Base-by-base conservation (phyloP, 331 rosid species). In the Prunus yedoensis region DNA sequence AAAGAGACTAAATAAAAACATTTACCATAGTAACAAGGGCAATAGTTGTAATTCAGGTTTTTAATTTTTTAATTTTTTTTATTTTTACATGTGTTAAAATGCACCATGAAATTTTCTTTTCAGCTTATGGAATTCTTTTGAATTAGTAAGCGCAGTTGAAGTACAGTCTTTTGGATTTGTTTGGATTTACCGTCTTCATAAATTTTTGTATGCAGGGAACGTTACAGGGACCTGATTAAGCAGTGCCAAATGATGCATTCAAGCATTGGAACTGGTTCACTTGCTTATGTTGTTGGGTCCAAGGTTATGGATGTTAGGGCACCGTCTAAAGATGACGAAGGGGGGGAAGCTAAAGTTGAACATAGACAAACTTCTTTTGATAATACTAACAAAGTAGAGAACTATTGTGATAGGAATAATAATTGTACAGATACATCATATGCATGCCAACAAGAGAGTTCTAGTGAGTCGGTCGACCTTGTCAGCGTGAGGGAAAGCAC, bases 221-320 rank as follows among this genome's bases (percentile, higher is more conserved):
- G 78, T 51, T 94, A 89, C 56, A 72, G 78, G 72, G 84, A 87
- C 78, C 87, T 94, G 87, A 83, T 94, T 79, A 87, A 80, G 86
- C 96, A 88, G 80, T 94, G 98, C 84, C 97, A 87, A 72, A 77
- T 70, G 75, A 86, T 94, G 93, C 97, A 94, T 87, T 85, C 98
- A 59, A 94, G 94, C 71, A 83, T 94, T 49, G 98, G 98, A 82
- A 94, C 97, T 68, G 98, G 98, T 83, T 90, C 96, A 1, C 88
- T 94, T 85, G 96, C 97, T 70, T 90, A 89, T 86, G 86, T 85
- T 76, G 96, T 94, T 80, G 98, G 98, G 61, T 87, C 97, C 81
- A 89, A 88, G 84, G 90, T 94, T 62, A 87, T 91, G 97, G 97
- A 94, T 85, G 77, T 94, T 96, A 89, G 98, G 78, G 88, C 91